Evolutionary conservation across 2,329 filamentous ascomycete species (phyloP), one percentile per base, ranked within the genome.

Genomic region (Alternaria longipes): DNA sequence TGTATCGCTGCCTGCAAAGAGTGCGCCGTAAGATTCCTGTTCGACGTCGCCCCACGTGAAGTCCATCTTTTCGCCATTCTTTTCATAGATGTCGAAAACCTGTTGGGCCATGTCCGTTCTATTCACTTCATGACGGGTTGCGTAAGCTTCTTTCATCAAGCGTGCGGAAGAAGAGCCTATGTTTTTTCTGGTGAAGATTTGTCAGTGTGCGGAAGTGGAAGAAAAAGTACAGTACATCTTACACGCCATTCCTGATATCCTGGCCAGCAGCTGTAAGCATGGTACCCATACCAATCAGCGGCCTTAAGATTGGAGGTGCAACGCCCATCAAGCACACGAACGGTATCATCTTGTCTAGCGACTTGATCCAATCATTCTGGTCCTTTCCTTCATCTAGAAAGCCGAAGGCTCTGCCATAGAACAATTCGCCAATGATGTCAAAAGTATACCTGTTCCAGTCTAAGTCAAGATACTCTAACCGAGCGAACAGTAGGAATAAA

Each of bases 291-390:
- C 34, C 34, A 14, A 64, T 41, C 14, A 65, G 42, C n/a, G 64
- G 58, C 22, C 60, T 59, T 6, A 63, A 11, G 32, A 65, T 55
- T 9, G 41, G 38, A 8, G 67, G 63, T 14, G 47, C 56, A 26
- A 68, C 62, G 3, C 55, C 64, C 5, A 57, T 18, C 22, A 63
- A 36, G 34, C 54, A 62, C 6, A 66, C 34, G 4, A 66, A 72
- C 24, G 67, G 81, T 65, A 74, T 79, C n/a, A 75, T 50, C 8
- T 60, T 73, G 45, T 81, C 75, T 2, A 81, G 65, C 2, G 79
- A 58, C 8, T 60, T 47, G 11, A 70, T 68, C 32, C 58, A 70
- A 18, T 44, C 55, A 6, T 54, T 59, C 34, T 68, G 61, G 32
- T 71, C 67, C 7, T 66, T 46, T n/a, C 65, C 54, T 2, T 67